Percentiles rank a stretch among this genome's conserved stretches.
phyloP scores from a whole-genome alignment of 2,329 filamentous ascomycete species.

The Zasmidium angulare region DNA sequence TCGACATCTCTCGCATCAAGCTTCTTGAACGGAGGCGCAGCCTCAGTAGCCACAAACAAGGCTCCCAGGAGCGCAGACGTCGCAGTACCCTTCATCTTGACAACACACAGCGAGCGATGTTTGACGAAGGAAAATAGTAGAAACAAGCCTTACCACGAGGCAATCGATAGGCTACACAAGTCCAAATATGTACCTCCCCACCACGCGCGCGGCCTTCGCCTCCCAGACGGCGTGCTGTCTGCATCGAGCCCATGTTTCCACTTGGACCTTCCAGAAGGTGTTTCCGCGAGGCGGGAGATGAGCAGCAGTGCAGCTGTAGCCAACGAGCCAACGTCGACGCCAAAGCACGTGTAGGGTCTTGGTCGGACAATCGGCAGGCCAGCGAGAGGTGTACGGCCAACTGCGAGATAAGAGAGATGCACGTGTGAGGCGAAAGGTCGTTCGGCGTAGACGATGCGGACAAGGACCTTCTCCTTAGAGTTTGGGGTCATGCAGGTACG shows the following conservation, averaged over 20 bases:
- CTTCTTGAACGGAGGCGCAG: slow-evolving; percentile 2
- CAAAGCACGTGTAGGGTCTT: background rate
- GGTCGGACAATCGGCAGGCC: background rate
- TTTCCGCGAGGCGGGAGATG: background rate
- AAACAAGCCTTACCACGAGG: background rate
- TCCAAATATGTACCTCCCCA: background rate
- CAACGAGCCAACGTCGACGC: slow-evolving; percentile 4
- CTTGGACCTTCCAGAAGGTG: background rate
- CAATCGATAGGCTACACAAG: background rate
- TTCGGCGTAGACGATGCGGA: background rate
- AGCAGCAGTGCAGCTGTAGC: background rate
- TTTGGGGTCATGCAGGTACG: background rate
- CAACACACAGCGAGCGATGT: background rate
- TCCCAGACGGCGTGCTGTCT: background rate
- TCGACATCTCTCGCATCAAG: slow-evolving; percentile 37
- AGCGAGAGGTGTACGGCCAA: background rate
- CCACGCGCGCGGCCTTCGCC: background rate
- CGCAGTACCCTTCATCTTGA: slow-evolving; percentile 11
- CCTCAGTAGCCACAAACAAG: slow-evolving; percentile 7
- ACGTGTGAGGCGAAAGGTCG: slow-evolving; percentile 1
- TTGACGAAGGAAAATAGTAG: no score
- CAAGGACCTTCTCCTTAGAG: background rate
- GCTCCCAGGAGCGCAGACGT: slow-evolving; percentile 9
- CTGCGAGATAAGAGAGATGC: background rate
- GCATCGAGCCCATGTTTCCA: background rate